Percentiles rank a stretch among this genome's conserved stretches.
phyloP scores from a whole-genome alignment of 2,329 filamentous ascomycete species.

The Escovopsis weberi region DNA sequence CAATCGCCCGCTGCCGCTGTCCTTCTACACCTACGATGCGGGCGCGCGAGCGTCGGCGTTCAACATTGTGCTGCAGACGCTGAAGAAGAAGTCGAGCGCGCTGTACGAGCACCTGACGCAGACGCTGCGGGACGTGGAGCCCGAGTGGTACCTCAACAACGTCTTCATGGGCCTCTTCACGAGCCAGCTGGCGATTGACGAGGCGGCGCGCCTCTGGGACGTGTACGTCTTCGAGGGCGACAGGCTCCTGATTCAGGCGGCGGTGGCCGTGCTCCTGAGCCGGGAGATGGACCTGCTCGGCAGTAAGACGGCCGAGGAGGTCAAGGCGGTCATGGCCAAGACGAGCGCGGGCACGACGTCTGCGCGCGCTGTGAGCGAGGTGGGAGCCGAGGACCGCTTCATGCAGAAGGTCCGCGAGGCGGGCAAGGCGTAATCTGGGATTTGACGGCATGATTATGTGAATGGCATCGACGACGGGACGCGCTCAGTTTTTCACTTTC shows the following conservation, averaged over 20 bases:
- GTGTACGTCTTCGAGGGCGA: slow-evolving; percentile 76
- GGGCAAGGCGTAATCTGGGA: slow-evolving; percentile 15
- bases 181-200: slow-evolving; percentile 47
- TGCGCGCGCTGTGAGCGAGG: slow-evolving; percentile 22
- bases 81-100: slow-evolving; percentile 47
- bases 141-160: slow-evolving; percentile 40
- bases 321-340: slow-evolving; percentile 23
- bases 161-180: slow-evolving; percentile 55
- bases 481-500: background rate
- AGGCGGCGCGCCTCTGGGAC: slow-evolving; percentile 63
- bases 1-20: slow-evolving; percentile 59
- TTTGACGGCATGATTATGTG: slow-evolving; percentile 4
- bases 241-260: slow-evolving; percentile 52
- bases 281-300: slow-evolving; percentile 37
- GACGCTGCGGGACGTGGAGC: slow-evolving; percentile 27
- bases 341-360: slow-evolving; percentile 16
- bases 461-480: background rate
- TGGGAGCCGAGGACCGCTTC: slow-evolving; percentile 33
- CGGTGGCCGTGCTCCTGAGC: slow-evolving; percentile 48
- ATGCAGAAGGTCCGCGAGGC: slow-evolving; percentile 21
- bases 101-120: slow-evolving; percentile 51
- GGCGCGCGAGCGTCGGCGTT: slow-evolving; percentile 57
- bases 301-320: slow-evolving; percentile 28
- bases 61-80: slow-evolving; percentile 51
- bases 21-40: slow-evolving; percentile 57